Evolutionary conservation across 2,329 filamentous ascomycete genomes (phyloP).

Genomic region (Colletotrichum sp.): DNA sequence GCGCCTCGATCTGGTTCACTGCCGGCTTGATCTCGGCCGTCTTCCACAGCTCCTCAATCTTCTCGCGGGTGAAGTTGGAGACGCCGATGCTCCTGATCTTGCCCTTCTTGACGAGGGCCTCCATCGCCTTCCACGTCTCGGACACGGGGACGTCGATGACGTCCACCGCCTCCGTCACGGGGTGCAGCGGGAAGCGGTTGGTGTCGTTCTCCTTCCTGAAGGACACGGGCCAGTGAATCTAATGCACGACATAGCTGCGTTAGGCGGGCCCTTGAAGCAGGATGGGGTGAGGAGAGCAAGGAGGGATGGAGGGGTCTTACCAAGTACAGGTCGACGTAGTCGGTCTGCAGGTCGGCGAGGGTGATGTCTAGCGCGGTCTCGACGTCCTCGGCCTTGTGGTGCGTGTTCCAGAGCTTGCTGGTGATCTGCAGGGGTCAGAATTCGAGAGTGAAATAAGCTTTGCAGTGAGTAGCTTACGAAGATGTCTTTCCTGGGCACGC

Average conservation of each 20-base stretch:
- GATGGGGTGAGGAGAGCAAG: background rate
- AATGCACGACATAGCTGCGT: background rate
- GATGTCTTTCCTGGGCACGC: slow-evolving; percentile 56
- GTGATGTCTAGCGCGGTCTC: slow-evolving; percentile 32
- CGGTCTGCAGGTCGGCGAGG: slow-evolving; percentile 32
- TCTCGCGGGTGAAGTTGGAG: slow-evolving; percentile 61
- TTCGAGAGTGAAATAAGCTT: background rate
- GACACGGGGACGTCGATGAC: slow-evolving; percentile 43
- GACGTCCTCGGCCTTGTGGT: slow-evolving; percentile 32
- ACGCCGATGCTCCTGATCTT: slow-evolving; percentile 64
- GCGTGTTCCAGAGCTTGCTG: slow-evolving; percentile 39
- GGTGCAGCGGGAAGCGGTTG: slow-evolving; percentile 44
- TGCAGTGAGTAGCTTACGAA: slow-evolving; percentile 28
- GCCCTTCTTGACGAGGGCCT: slow-evolving; percentile 57
- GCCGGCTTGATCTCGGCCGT: slow-evolving; percentile 51
- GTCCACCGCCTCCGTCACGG: slow-evolving; percentile 50
- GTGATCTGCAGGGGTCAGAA: background rate
- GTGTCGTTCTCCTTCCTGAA: slow-evolving; percentile 48
- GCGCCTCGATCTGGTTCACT: slow-evolving; percentile 57
- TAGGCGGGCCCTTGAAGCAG: background rate
- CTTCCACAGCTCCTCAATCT: slow-evolving; percentile 56
- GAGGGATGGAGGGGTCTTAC: slow-evolving; percentile 11
- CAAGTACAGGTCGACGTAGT: slow-evolving; percentile 37
- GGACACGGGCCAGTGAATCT: slow-evolving; percentile 56
- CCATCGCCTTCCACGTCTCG: slow-evolving; percentile 69